Evolutionary conservation across 1,284 basidiomycete genomes (phyloP).

Genomic region (Cutaneotrichosporon daszewskae): DNA sequence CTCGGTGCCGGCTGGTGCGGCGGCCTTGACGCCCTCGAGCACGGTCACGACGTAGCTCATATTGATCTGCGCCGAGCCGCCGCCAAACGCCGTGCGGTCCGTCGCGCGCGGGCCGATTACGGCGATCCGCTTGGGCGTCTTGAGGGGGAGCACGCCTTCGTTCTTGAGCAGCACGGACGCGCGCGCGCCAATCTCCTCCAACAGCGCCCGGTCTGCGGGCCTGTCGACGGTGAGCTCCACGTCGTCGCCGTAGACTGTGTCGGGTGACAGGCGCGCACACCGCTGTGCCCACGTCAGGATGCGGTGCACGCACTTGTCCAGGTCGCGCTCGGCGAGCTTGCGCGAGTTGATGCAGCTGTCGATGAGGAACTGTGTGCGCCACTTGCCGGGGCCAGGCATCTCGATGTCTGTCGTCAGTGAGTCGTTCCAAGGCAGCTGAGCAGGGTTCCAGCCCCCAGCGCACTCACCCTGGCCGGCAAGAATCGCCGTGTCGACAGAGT

Average conservation of each 20-base stretch:
- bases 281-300: constrained; percentile 43
- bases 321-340: constrained; percentile 47
- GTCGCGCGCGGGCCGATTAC: constrained; percentile 60
- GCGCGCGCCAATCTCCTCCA: constrained; percentile 42
- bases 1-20: constrained; percentile 24
- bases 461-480: constrained; percentile 71
- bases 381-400: constrained; percentile 23
- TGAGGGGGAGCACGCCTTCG: constrained; percentile 24
- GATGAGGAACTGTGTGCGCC: constrained; percentile 42
- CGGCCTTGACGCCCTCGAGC: constrained; percentile 50
- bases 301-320: constrained; percentile 16
- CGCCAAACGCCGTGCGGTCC: constrained; percentile 53
- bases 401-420: too few relatives aligned
- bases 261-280: constrained; percentile 17
- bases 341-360: constrained; percentile 57
- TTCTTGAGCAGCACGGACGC: constrained; percentile 57
- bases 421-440: too few relatives aligned
- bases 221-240: constrained; percentile 20
- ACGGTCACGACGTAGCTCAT: constrained; percentile 52
- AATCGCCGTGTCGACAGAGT: constrained; percentile 59
- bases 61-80: constrained; percentile 48
- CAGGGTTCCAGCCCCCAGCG: too few relatives aligned
- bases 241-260: constrained; percentile 19
- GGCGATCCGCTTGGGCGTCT: constrained; percentile 44
- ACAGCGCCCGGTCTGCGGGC: constrained; percentile 15